A percentile compares a stretch with the other conserved stretches of the same genome.
phyloP scores from a whole-genome alignment of 495 filamentous ascomycete species.

The Podospora tetraspora region DNA sequence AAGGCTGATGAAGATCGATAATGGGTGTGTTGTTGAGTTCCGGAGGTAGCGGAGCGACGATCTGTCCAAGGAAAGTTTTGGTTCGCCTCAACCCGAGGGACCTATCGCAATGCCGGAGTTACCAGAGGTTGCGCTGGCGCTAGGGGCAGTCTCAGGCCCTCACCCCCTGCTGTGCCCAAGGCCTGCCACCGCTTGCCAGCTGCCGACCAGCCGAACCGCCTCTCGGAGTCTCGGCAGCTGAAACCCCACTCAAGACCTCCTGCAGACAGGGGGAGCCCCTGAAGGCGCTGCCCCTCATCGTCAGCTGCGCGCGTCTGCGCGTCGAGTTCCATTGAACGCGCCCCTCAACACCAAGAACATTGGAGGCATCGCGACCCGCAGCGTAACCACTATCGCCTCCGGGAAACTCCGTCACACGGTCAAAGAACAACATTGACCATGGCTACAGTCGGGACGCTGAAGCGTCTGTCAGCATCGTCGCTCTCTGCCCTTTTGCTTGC shows the following conservation, averaged over 20 bases:
- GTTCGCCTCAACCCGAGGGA: background rate
- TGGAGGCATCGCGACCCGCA: background rate
- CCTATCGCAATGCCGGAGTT: background rate
- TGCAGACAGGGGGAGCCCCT: background rate
- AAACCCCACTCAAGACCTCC: background rate
- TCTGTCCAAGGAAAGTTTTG: background rate
- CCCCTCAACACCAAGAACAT: background rate
- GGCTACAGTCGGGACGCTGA: conserved; percentile 53
- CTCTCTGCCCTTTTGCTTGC: conserved; percentile 53
- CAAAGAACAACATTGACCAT: conserved; percentile 13
- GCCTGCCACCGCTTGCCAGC: background rate
- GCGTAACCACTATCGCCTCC: background rate
- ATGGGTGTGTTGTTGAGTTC: background rate
- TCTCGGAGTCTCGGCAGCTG: background rate
- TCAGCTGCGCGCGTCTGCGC: background rate
- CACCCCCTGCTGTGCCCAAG: background rate
- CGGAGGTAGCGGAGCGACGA: background rate
- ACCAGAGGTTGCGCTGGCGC: background rate
- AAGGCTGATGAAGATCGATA: background rate
- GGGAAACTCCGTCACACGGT: background rate
- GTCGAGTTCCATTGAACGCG: background rate
- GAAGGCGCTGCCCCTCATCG: background rate
- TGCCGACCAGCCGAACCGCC: background rate
- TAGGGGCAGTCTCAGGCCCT: background rate
- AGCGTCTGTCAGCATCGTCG: conserved; percentile 57